Conservation (phyloP, 768 basidiomycete genomes). For the Rhizopogon roseolus region DNA sequence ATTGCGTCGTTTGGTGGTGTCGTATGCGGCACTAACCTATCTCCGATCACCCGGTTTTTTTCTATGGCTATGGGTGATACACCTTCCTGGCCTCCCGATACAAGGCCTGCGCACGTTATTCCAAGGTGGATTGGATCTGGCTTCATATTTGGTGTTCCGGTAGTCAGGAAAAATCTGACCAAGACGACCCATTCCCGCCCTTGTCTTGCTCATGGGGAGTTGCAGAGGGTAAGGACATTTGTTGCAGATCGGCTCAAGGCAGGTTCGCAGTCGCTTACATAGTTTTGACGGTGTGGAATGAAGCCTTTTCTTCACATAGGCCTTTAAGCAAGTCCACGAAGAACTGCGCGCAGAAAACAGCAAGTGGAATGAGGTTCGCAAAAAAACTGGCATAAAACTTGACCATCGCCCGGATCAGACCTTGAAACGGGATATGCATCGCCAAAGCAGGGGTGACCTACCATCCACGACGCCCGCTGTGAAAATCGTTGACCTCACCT, state of each 20-base stretch:
- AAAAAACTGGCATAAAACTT: neutral
- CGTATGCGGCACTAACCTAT: slow-evolving; percentile 16
- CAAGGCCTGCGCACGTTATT: slow-evolving; percentile 22
- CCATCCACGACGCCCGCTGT: neutral
- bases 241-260: neutral
- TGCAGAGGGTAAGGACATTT: slow-evolving; percentile 4
- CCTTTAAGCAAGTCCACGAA: neutral
- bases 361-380: neutral
- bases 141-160: slow-evolving; percentile 31
- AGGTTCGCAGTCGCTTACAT: neutral
- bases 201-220: slow-evolving; percentile 1
- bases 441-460: neutral
- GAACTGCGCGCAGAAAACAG: neutral
- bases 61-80: slow-evolving; percentile 30
- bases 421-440: neutral
- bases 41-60: slow-evolving; percentile 25
- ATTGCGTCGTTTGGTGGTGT: slow-evolving; percentile 31
- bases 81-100: slow-evolving; percentile 22
- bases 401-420: neutral
- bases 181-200: slow-evolving; percentile 2
- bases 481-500: no score
- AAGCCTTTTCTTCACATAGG: neutral
- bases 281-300: neutral
- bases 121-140: slow-evolving; percentile 25
- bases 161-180: slow-evolving; percentile 8